phyloP scores from a whole-genome alignment of 108 stramenopile genomes.

The Conticribra weissflogii region DNA sequence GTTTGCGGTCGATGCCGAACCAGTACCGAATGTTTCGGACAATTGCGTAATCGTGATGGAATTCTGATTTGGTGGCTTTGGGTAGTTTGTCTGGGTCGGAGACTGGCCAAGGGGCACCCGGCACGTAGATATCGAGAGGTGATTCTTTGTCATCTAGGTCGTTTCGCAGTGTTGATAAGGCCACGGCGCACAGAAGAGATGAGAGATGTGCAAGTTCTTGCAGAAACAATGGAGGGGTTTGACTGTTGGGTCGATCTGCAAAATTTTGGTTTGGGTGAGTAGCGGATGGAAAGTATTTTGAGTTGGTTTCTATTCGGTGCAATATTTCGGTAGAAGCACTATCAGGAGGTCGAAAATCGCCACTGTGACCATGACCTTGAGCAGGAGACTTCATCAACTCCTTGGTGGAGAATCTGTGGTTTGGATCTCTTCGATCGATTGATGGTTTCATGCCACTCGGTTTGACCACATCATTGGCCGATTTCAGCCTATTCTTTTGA shows the following conservation, averaged over 20 bases:
- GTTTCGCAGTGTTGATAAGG: slow-evolving; percentile 73
- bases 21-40: slow-evolving; percentile 28
- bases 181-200: slow-evolving; percentile 67
- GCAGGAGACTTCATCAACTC: background rate
- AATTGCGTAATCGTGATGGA: slow-evolving; percentile 12
- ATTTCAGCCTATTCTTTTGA: background rate
- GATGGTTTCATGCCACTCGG: background rate
- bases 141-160: slow-evolving; percentile 68
- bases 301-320: background rate
- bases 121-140: slow-evolving; percentile 61
- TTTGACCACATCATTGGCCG: slow-evolving; percentile 9
- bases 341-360: too few species aligned
- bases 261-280: slow-evolving; percentile 21
- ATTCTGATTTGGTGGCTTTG: slow-evolving; percentile 1
- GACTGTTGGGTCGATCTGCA: slow-evolving; percentile 30
- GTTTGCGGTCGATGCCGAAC: slow-evolving; percentile 58
- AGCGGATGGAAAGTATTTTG: slow-evolving; percentile 13
- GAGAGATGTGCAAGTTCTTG: slow-evolving; percentile 77
- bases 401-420: background rate
- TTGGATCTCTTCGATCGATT: too few species aligned
- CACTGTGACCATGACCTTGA: too few species aligned
- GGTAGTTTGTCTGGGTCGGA: slow-evolving; percentile 65
- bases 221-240: slow-evolving; percentile 72
- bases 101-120: slow-evolving; percentile 60
- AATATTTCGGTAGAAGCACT: slow-evolving; percentile 6